Evolutionary conservation across 129 eudicot genomes (phyloP), one percentile per base, ranked within the genome.

Genomic region (Smallanthus sonchifolius): DNA sequence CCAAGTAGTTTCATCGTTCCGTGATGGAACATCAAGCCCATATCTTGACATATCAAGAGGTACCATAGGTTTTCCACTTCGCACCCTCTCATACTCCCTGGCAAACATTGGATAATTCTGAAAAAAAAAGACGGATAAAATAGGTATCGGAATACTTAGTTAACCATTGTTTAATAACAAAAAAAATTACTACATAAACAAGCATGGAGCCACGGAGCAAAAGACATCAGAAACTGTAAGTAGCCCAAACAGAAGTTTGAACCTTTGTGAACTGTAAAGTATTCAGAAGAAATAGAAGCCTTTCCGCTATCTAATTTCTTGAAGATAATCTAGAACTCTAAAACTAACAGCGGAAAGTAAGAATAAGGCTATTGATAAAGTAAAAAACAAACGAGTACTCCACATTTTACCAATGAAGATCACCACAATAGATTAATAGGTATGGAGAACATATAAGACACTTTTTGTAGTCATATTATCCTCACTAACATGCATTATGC

Each of bases 31-130:
- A 13, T 94, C 98, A 24, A 91, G 97, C 55, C 86, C 92, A 71
- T 94, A 94, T 67, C 96, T 76, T 74, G 98, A 90, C 75, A 88
- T 86, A 84, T 94, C 98, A 39, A 94, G 86, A 83, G 89, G 92
- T 77, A 88, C 88, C 59, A 87, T 90, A 13, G 98, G 97, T 77
- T 85, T 94, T 44, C 96, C 95, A 80, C 93, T 90, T 77, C 96
- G 87, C 48, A 94, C 96, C 66, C 98, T 79, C 81, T 90, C 98
- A 82, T 90, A 94, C 75, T 90, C 98, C 77, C 93, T 83, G 14
- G 97, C 97, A 70, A 94, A 91, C 97, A 90, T 88, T 15, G 98
- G 98, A 83, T 90, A 88, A 77, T 90, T 82, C 98, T 94, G 81
- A 38, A 80, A 37, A 77, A 77, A 78, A 51, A 24, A 7, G 68